phyloP scores from a whole-genome alignment of 257 asterid species.

The Solanum paucissectum region DNA sequence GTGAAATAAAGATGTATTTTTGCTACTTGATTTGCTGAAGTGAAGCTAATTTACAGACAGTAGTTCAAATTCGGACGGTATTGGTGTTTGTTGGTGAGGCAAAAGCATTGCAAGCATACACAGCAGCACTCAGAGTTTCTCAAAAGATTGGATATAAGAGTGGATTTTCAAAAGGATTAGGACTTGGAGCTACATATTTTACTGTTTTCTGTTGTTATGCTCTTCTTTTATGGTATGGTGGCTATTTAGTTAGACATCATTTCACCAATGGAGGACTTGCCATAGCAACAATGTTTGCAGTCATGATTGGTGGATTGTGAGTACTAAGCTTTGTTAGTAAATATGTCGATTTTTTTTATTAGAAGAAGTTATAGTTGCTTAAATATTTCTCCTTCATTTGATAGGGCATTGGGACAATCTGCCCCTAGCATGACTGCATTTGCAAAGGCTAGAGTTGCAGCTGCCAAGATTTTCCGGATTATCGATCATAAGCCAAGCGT shows the following conservation, averaged over 20 bases:
- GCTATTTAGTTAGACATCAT: conserved; percentile 79
- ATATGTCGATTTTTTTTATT: not conserved
- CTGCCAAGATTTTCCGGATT: conserved; percentile 65
- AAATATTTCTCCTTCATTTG: not conserved
- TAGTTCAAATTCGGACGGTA: conserved; percentile 74
- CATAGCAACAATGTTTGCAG: conserved; percentile 86
- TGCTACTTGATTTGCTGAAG: conserved; percentile 3
- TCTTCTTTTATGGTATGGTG: conserved; percentile 89
- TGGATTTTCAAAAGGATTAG: conserved; percentile 76
- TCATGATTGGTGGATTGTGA: conserved; percentile 97
- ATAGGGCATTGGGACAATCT: conserved; percentile 79
- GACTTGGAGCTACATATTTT: conserved; percentile 81
- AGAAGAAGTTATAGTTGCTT: not conserved
- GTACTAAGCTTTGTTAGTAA: conserved; percentile 8
- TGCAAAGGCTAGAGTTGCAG: conserved; percentile 91
- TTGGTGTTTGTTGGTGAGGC: conserved; percentile 84
- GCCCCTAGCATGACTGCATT: conserved; percentile 87
- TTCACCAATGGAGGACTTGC: conserved; percentile 88
- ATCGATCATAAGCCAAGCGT: conserved; percentile 73
- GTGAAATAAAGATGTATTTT: not conserved
- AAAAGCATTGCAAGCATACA: conserved; percentile 65
- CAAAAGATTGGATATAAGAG: conserved; percentile 67
- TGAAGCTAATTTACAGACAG: conserved; percentile 38
- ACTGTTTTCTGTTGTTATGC: conserved; percentile 85
- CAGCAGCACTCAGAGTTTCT: conserved; percentile 53